Base-by-base conservation (phyloP, 1,284 basidiomycete genomes). In the Ceratobasidium sp. region DNA sequence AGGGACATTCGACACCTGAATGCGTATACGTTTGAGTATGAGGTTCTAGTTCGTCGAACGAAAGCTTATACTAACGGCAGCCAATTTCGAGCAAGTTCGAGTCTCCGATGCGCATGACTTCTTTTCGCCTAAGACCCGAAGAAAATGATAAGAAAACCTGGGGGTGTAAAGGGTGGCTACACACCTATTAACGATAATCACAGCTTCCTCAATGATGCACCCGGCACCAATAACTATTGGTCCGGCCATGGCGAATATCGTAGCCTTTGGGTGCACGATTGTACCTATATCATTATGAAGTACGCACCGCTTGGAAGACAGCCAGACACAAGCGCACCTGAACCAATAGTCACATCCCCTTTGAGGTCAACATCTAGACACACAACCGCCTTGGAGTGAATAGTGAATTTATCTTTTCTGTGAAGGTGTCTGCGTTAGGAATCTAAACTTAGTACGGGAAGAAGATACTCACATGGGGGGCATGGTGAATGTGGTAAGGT, bases 41-140 rank as follows among this genome's bases (percentile, higher is more conserved):
- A 33, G 28, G 66, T 62, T 33, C 26, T 56, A 70, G n/a, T 33
- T 33, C 57, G 26, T 20, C 54, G 15, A 10, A 54, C 44, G 6
- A 44, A 20, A 20, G 67, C 3, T 90, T 93, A 81, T 82, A 33
- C 33, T 33, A 33, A 94, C 95, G 91, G 84, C 93, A 95, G 12
- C 93, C 94, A 67, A 97, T 96, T 86, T 98, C 95, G 83, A 99
- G 97, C 70, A 96, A 87, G 84, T 98, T 99, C 78, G 93, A 90
- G 82, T 97, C 92, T 13, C 97, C 97, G 69, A 99, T 96, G 23
- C 90, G 88, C 92, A 98, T 95, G n/a, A 93, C 89, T 82, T 93
- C 92, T 82, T 93, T 94, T 65, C 90, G 85, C 81, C 93, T 94
- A 81, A 7, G 5, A 28, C 7, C 1, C 44, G 23, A 12, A n/a